phyloP scores from a whole-genome alignment of 768 basidiomycete genomes.

The Termitomyces sp. region DNA sequence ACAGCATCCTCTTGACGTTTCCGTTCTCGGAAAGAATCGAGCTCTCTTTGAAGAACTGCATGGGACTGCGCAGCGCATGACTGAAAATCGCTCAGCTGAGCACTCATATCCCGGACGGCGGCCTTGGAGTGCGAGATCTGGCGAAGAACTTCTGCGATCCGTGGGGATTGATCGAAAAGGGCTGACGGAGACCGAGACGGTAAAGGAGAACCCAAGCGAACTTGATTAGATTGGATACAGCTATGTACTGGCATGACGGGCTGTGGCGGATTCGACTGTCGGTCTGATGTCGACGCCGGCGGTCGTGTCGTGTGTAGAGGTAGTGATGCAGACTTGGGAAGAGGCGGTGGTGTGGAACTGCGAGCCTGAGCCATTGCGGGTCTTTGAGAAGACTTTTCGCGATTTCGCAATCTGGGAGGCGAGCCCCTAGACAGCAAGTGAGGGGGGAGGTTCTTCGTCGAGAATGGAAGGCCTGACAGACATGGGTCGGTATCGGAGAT shows the following conservation, averaged over 20 bases:
- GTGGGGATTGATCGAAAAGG: constrained; percentile 58
- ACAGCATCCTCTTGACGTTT: constrained; percentile 82
- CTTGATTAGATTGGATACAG: constrained; percentile 22
- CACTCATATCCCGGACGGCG: constrained; percentile 61
- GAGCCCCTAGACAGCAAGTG: constrained; percentile 33
- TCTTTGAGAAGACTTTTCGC: constrained; percentile 46
- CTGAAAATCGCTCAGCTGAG: constrained; percentile 63
- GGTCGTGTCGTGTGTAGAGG: constrained; percentile 64
- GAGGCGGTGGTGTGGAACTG: constrained; percentile 74
- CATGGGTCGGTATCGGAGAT: constrained; percentile 1
- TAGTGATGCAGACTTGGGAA: constrained; percentile 76
- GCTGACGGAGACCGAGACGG: constrained; percentile 35
- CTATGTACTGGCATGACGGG: constrained; percentile 20
- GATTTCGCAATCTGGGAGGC: constrained; percentile 53
- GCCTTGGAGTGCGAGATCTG: constrained; percentile 62
- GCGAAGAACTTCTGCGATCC: constrained; percentile 67
- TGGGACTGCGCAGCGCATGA: constrained; percentile 51
- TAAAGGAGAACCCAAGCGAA: constrained; percentile 22
- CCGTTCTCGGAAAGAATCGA: constrained; percentile 64
- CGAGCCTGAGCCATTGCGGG: constrained; percentile 34
- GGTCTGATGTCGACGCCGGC: constrained; percentile 25
- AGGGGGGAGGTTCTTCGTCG: constrained; percentile 21
- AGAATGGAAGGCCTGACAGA: constrained; percentile 42
- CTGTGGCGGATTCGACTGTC: constrained; percentile 22
- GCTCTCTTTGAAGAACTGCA: constrained; percentile 60